These are phyloP conservation scores for Kondoa malvinella DNA, from an alignment of 768 basidiomycete species.

Conservation along the genomic window DNA sequence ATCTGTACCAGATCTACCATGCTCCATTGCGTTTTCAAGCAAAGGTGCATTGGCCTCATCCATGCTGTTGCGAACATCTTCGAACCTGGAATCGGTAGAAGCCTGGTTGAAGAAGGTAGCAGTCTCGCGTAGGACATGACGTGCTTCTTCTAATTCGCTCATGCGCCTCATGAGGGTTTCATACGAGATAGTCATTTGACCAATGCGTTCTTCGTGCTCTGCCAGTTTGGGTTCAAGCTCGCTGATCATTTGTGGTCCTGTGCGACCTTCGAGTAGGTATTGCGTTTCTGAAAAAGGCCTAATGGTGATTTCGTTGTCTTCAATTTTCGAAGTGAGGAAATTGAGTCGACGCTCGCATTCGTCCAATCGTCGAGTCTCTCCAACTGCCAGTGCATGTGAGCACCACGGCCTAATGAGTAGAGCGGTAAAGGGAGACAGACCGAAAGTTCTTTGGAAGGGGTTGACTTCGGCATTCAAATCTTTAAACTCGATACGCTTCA, in stretches of 20 bases:
- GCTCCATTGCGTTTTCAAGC: slow-evolving; percentile 69
- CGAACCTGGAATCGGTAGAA: slow-evolving; percentile 12
- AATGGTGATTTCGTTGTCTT: slow-evolving; percentile 65
- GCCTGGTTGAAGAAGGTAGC: slow-evolving; percentile 89
- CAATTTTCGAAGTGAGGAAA: slow-evolving; percentile 71
- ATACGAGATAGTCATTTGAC: slow-evolving; percentile 85
- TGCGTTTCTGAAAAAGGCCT: slow-evolving; percentile 73
- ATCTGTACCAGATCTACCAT: slow-evolving; percentile 40
- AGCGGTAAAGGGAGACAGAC: not conserved
- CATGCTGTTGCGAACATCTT: slow-evolving; percentile 56
- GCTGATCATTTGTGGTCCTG: slow-evolving; percentile 81
- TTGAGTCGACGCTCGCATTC: slow-evolving; percentile 90
- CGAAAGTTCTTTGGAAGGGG: slow-evolving; percentile 95
- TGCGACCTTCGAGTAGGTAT: slow-evolving; percentile 72
- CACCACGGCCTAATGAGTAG: not conserved
- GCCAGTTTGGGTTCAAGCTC: slow-evolving; percentile 72
- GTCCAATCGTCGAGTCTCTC: slow-evolving; percentile 40
- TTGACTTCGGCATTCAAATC: slow-evolving; percentile 93
- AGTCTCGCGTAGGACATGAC: slow-evolving; percentile 85
- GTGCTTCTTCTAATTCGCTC: slow-evolving; percentile 74
- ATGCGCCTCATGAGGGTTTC: slow-evolving; percentile 69
- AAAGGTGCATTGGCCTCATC: slow-evolving; percentile 83
- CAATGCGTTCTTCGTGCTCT: slow-evolving; percentile 68
- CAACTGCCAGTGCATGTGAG: not conserved
- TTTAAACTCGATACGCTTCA: slow-evolving; percentile 91